Evolutionary conservation across 495 filamentous ascomycete genomes (phyloP), one percentile per base, ranked within the genome.

Genomic region (Penicillium fimorum): DNA sequence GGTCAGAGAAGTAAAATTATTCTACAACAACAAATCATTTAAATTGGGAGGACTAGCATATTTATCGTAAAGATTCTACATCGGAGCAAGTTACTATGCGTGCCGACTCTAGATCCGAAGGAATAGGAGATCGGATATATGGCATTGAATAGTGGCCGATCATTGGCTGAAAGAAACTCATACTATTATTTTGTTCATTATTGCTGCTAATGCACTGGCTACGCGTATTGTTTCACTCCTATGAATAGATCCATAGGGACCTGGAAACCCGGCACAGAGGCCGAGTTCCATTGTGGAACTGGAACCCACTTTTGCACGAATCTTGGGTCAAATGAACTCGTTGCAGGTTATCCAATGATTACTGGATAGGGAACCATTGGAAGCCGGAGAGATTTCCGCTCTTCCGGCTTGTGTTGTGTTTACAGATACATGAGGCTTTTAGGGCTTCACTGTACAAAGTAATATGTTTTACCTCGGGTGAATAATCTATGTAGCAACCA

Each of bases 231-330:
- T 25, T 47, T 15, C 43, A 47, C 15, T 33, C 20, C 52, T 54
- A 54, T 47, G 52, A 29, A 47, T 47, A 46, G 42, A 18, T 25
- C 5, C 20, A 15, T 38, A 17, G 30, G 8, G 29, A 15, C 15
- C 32, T 18, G 43, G 33, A 38, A 17, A 17, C 22, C n/a, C 52
- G 52, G 41, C 52, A 54, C 42, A 43, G 17, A 37, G 29, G 52
- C 52, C 52, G 52, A 54, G 32, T 54, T 54, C 52, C 32, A 47
- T 38, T 8, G 22, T 37, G 51, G 42, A 46, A 22, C 42, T 37
- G 51, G 42, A 46, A 22, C 42, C 30, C 9, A 32, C 15, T 38
- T 37, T 25, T 41, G 8, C 18, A 15, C 29, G 25, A 25, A 50
- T 38, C 27, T 25, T 35, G 27, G 30, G 47, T 49, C 17, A 12